Percentiles rank a stretch among this genome's conserved stretches.
Conservation (phyloP, 306 rosid species). For the Casuarina cunninghamiana region DNA sequence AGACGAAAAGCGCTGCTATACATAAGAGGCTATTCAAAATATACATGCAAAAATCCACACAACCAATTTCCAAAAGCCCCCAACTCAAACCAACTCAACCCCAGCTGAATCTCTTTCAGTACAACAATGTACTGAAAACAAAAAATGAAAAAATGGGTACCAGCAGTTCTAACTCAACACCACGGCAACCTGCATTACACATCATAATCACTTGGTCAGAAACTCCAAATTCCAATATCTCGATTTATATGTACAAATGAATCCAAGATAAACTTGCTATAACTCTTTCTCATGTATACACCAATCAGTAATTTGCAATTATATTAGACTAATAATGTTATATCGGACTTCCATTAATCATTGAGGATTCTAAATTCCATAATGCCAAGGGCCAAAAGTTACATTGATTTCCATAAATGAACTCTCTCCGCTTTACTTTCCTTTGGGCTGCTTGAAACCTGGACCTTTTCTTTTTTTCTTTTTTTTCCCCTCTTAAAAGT, state of each 20-base stretch:
- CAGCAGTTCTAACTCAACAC: conserved; percentile 44
- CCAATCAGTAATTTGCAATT: no score
- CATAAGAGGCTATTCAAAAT: conserved; percentile 50
- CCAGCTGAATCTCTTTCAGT: conserved; percentile 46
- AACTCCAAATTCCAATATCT: no score
- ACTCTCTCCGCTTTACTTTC: background rate
- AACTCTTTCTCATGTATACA: no score
- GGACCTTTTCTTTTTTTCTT: no score
- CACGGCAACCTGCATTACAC: conserved; percentile 69
- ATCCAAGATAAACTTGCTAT: no score
- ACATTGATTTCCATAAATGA: background rate
- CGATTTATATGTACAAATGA: no score
- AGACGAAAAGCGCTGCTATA: conserved; percentile 36
- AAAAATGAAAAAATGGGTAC: conserved; percentile 77
- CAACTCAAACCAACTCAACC: conserved; percentile 37
- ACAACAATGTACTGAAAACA: conserved; percentile 51
- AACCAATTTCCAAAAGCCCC: conserved; percentile 38
- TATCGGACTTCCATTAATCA: background rate
- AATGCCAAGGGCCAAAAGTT: background rate
- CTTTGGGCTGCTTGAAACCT: background rate
- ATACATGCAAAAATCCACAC: conserved; percentile 52
- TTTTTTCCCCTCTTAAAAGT: background rate
- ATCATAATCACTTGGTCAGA: conserved; percentile 22
- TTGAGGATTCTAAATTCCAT: background rate
- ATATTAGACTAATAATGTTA: no score